phyloP scores from a whole-genome alignment of 1,139 yeast species.

The Debaryomyces sp. region DNA sequence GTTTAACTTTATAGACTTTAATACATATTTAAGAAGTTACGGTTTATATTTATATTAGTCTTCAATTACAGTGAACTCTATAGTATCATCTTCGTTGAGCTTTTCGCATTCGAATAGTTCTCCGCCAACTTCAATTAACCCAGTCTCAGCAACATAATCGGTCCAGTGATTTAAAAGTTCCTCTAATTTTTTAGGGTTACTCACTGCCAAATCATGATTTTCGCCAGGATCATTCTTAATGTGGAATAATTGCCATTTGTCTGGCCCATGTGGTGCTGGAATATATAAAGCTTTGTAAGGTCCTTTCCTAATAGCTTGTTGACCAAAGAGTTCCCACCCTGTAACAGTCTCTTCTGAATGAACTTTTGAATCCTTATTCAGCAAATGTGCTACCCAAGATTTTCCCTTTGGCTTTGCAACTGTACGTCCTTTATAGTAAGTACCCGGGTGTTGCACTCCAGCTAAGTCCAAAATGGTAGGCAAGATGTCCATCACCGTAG shows the following conservation, averaged over 20 bases:
- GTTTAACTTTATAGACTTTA: not conserved
- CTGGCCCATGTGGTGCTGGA: conserved; percentile 53
- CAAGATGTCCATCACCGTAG: conserved; percentile 59
- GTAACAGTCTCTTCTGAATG: conserved; percentile 50
- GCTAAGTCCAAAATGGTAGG: conserved; percentile 58
- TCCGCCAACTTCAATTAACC: conserved; percentile 41
- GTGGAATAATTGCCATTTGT: conserved; percentile 53
- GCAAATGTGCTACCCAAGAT: conserved; percentile 40
- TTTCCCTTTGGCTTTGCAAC: conserved; percentile 45
- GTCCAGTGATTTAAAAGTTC: conserved; percentile 53
- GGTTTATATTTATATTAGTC: not conserved
- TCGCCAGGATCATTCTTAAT: conserved; percentile 51
- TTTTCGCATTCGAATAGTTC: conserved; percentile 8
- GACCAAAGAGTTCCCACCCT: conserved; percentile 64
- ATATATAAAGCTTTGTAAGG: conserved; percentile 49
- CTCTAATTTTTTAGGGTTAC: conserved; percentile 33
- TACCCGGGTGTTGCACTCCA: conserved; percentile 46
- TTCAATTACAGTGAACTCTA: not conserved
- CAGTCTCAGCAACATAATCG: conserved; percentile 56
- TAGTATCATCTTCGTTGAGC: not conserved
- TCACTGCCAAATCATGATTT: conserved; percentile 39
- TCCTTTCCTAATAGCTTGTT: conserved; percentile 58
- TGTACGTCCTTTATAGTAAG: conserved; percentile 35
- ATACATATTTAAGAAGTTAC: not conserved
- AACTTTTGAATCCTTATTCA: conserved; percentile 26